Percentiles rank a stretch among this genome's conserved stretches.
Conservation (phyloP, 257 asterid genomes). For the Ligustrum vulgare region DNA sequence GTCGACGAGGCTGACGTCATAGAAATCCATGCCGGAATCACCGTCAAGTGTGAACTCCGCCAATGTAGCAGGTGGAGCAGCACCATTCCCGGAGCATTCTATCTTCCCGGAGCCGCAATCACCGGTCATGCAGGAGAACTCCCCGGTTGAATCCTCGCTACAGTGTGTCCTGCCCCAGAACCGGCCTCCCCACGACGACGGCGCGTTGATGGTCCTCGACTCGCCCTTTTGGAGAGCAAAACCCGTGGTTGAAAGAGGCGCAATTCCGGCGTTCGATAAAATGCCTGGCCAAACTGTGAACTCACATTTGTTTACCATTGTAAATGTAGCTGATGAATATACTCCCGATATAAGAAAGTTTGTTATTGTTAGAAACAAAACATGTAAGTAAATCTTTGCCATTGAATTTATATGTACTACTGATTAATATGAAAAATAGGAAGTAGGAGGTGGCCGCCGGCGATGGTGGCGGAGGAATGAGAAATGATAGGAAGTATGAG, state of each 20-base stretch:
- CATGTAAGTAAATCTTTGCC: not conserved
- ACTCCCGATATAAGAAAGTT: not conserved
- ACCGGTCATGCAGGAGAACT: not conserved
- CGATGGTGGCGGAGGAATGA: not conserved
- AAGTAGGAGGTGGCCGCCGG: not conserved
- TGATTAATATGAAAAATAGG: not conserved
- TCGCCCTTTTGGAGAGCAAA: not conserved
- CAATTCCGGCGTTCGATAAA: not conserved
- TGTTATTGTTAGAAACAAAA: not conserved
- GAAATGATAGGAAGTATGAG: not conserved
- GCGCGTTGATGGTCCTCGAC: not conserved
- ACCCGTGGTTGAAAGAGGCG: not conserved
- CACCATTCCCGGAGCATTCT: not conserved
- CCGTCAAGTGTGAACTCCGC: constrained; percentile 7
- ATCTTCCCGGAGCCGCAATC: constrained; percentile 2
- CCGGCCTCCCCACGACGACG: not conserved
- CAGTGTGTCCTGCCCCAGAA: constrained; percentile 1
- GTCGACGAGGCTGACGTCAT: constrained; percentile 1
- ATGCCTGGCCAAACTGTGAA: not conserved
- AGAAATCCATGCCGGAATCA: not conserved
- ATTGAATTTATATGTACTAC: not conserved
- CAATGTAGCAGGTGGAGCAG: not conserved
- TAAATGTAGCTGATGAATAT: not conserved
- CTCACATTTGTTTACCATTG: not conserved
- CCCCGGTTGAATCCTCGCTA: not conserved